Evolutionary conservation across 306 rosid species (phyloP), one percentile per base, ranked within the genome.

Genomic region (Malus sylvestris): DNA sequence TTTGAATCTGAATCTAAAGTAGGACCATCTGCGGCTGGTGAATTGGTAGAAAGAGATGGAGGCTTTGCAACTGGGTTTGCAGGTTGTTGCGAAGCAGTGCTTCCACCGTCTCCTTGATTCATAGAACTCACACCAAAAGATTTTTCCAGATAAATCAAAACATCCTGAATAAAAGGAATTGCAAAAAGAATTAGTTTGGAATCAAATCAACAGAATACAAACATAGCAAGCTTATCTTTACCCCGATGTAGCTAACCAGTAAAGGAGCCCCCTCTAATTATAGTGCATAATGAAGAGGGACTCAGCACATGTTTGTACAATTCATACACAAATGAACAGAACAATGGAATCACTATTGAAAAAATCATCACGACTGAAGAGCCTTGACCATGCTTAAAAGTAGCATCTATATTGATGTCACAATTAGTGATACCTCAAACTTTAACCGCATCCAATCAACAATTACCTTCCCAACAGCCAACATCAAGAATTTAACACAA

Each of bases 81-180:
- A 80, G 93, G 67, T 80, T 84, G 96, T 63, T 87, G 99, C 46
- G 35, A 88, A 51, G 81, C 76, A 12, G 84, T 68, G 81, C 78
- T 85, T 77, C 87, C 96, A 83, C 29, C 80, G 78, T 91, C 98
- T 76, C 85, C 88, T 81, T 93, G 99, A 87, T 83, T 83, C 13
- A 68, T 72, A 70, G 82, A 85, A 82, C 93, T 69, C 79, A 87
- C 91, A 83, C 94, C 93, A 81, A 91, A 92, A 80, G 93, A 87
- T 71, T 87, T 96, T 82, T 91, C 99, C 88, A 96, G 80, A 80
- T 93, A 89, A 40, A 88, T 74, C 81, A 96, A 77, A 65, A 91
- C 99, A 81, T 96, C 99, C 99, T 96, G 86, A 76, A 76, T 62
- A 80, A 76, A 45, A 67, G 67, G 62, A 83, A 82, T 25, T 14